These are phyloP conservation scores for Euphorbia schlechtendalii DNA, from an alignment of 441 rosid species.

Conservation along the genomic window DNA sequence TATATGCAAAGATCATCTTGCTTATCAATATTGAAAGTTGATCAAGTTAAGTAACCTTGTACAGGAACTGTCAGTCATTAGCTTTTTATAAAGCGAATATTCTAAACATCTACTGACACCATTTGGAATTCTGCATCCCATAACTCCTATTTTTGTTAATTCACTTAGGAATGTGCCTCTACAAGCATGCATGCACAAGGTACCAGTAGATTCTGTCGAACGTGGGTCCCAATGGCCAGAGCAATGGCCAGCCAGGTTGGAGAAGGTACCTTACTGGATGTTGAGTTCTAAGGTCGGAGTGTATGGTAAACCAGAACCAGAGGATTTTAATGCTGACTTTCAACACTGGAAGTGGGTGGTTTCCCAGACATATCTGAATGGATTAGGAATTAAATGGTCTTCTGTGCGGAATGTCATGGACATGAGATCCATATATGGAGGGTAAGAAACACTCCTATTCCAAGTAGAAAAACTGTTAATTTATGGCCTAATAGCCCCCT, in stretches of 20 bases:
- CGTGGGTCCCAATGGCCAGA: conserved; percentile 95
- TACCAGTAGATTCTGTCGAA: conserved; percentile 45
- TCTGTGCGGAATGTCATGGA: conserved; percentile 86
- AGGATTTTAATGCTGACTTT: conserved; percentile 66
- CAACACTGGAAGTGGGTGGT: conserved; percentile 89
- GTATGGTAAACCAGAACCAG: conserved; percentile 84
- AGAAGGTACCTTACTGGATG: conserved; percentile 74
- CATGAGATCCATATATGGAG: conserved; percentile 95
- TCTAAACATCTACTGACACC: neutral
- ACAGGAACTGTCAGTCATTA: neutral
- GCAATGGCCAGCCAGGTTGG: conserved; percentile 85
- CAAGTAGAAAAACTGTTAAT: neutral
- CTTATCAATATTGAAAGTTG: neutral
- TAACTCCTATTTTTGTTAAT: conserved; percentile 15
- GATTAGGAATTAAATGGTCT: conserved; percentile 82
- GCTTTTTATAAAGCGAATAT: neutral
- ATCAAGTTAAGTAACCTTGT: neutral
- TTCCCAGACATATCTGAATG: conserved; percentile 64
- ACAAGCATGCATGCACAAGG: conserved; percentile 83
- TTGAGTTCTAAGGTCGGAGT: conserved; percentile 74
- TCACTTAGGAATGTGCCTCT: conserved; percentile 73
- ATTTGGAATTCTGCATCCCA: neutral
- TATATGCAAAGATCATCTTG: neutral
- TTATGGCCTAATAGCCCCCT: too few relatives aligned
- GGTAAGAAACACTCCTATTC: conserved; percentile 38